phyloP scores from a whole-genome alignment of 208 protist genomes.

The Blastocrithidia nonstop region DNA sequence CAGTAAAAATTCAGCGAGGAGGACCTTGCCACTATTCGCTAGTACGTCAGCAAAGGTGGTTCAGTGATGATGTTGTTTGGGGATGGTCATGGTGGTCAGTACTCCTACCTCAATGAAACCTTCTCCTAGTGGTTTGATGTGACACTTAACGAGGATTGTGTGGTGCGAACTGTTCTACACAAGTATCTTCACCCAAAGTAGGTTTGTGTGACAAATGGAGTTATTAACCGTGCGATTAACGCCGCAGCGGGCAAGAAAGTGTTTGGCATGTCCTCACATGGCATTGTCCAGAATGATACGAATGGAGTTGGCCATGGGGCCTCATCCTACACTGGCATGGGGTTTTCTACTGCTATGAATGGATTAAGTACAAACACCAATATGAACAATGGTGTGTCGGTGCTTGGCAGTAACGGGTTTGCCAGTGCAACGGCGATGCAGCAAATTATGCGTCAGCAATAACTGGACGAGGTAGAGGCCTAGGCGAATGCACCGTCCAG shows the following conservation, averaged over 20 bases:
- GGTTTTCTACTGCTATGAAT: constrained; percentile 10
- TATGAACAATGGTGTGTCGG: constrained; percentile 13
- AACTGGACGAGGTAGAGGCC: no score
- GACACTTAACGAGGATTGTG: constrained; percentile 87
- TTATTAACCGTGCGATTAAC: constrained; percentile 92
- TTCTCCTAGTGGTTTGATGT: constrained; percentile 87
- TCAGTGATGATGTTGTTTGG: constrained; percentile 80
- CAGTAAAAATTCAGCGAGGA: constrained; percentile 53
- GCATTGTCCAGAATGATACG: background rate
- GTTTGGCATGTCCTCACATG: constrained; percentile 12
- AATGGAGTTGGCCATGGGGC: background rate
- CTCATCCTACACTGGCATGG: constrained; percentile 4
- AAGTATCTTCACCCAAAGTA: constrained; percentile 95
- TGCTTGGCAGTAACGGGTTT: constrained; percentile 18
- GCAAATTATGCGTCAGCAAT: no score
- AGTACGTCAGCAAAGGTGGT: constrained; percentile 85
- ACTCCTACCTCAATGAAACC: constrained; percentile 55
- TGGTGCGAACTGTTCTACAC: constrained; percentile 89
- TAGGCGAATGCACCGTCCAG: background rate
- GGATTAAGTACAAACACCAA: no score
- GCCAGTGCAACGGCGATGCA: background rate
- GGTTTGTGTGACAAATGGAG: constrained; percentile 84
- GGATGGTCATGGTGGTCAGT: constrained; percentile 85
- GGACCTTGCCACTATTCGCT: constrained; percentile 62
- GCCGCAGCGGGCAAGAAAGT: constrained; percentile 81